Conservation (phyloP, 2,329 filamentous ascomycete species). For the Paracoccidioides brasiliensis region DNA sequence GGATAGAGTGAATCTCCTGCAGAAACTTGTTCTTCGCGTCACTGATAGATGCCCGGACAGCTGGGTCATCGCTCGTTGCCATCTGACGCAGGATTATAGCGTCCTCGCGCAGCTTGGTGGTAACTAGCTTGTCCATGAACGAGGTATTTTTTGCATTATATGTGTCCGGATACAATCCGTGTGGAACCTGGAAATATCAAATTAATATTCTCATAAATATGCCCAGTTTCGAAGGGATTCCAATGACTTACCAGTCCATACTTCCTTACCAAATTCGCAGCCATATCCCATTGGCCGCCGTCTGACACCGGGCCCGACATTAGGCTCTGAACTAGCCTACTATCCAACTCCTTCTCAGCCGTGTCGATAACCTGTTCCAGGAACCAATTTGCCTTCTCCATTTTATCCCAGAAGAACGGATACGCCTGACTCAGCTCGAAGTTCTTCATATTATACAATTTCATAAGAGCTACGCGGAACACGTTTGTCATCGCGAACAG, state of each 20-base stretch:
- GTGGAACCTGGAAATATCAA: slow-evolving; percentile 41
- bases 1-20: slow-evolving; percentile 63
- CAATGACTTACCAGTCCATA: slow-evolving; percentile 53
- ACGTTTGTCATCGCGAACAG: slow-evolving; percentile 86
- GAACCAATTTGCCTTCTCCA: slow-evolving; percentile 85
- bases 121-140: slow-evolving; percentile 59
- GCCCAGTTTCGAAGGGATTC: neutral
- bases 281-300: slow-evolving; percentile 89
- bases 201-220: neutral
- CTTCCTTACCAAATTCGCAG: slow-evolving; percentile 70
- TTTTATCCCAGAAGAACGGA: slow-evolving; percentile 87
- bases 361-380: slow-evolving; percentile 73
- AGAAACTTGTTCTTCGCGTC: slow-evolving; percentile 59
- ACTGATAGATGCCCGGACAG: slow-evolving; percentile 30
- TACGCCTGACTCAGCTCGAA: slow-evolving; percentile 85
- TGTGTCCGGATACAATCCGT: slow-evolving; percentile 66
- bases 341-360: slow-evolving; percentile 54
- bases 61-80: slow-evolving; percentile 26
- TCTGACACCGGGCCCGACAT: slow-evolving; percentile 58
- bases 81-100: slow-evolving; percentile 58
- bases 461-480: slow-evolving; percentile 79
- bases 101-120: slow-evolving; percentile 77
- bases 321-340: slow-evolving; percentile 58
- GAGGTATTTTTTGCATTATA: slow-evolving; percentile 63
- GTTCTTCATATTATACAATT: slow-evolving; percentile 59